Evolutionary conservation across 2,329 filamentous ascomycete genomes (phyloP).

Genomic region (Colletotrichum sp.): DNA sequence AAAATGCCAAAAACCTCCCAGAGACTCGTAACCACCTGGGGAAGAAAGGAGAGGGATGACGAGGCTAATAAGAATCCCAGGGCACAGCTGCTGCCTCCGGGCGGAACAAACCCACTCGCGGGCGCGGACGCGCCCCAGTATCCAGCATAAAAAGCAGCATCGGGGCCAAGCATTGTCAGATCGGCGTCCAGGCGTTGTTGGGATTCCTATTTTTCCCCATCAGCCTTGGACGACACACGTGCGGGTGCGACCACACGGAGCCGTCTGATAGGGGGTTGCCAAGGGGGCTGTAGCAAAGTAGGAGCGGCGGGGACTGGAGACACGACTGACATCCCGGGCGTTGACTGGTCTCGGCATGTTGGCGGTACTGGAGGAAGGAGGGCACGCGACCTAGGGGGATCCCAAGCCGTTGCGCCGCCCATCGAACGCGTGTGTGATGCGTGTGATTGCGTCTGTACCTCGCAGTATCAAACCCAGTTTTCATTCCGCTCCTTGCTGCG

Average conservation of each 20-base stretch:
- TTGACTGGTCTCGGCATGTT: neutral
- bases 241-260: conserved; percentile 5
- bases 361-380: neutral
- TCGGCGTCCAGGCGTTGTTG: neutral
- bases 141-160: neutral
- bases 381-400: conserved; percentile 8
- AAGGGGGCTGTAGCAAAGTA: neutral
- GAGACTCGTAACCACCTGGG: neutral
- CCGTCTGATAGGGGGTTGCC: neutral
- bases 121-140: neutral
- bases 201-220: neutral
- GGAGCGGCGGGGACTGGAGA: conserved; percentile 12
- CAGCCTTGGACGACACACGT: conserved; percentile 5
- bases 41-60: neutral
- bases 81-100: neutral
- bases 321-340: conserved; percentile 10
- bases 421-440: neutral
- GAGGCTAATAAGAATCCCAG: conserved; percentile 8
- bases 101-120: conserved; percentile 10
- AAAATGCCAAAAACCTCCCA: neutral
- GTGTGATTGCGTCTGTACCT: neutral
- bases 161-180: conserved; percentile 9
- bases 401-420: neutral
- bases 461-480: neutral
- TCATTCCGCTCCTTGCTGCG: neutral